Evolutionary conservation across 768 basidiomycete species (phyloP), one percentile per base, ranked within the genome.

Genomic region (Coprinopsis marcescibilis): DNA sequence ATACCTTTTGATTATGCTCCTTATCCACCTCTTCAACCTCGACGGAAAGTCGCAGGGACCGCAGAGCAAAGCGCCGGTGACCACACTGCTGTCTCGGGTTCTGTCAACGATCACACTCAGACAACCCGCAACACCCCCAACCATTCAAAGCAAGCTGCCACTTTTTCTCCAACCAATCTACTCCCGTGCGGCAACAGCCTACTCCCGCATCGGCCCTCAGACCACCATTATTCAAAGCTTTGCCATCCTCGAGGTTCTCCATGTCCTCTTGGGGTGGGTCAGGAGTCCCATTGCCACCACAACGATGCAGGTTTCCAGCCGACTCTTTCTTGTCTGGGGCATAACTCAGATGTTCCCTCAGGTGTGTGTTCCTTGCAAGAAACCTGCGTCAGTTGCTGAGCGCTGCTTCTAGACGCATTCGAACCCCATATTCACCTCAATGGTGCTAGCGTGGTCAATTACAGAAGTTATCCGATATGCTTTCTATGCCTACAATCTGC

Each of bases 391-490:
- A 25, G 24, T 26, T 12, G 21, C 41, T 0, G 13, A 34, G 21
- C 35, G 21, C 38, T 24, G 4, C 7, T 15, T 37, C 20, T 49
- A 86, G 81, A 75, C 86, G 21, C 85, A 80, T 52, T 60, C 70
- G 3, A 83, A 79, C 58, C 89, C 96, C 3, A 60, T 93, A 21
- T 97, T 89, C 69, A 78, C 89, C 4, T 82, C 85, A 41, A 95
- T 97, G 91, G 77, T 97, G 45, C 65, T 95, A 51, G 86, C 94
- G 0, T 98, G 96, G 96, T 85, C 89, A 0, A 51, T 83, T 42
- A 89, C 92, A 13, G 96, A 99, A 66, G 79, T 94, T 38, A 81
- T 94, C 47, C 89, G 96, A 24, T 98, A 98, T 67, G 61, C 79
- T 7, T 99, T 98, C 66, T 95, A 86, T 65, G 51, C 92, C 38